Percentiles rank a stretch among this genome's conserved stretches.
Conservation (phyloP, 495 filamentous ascomycete species). For the Lasiosphaeria hispida region DNA sequence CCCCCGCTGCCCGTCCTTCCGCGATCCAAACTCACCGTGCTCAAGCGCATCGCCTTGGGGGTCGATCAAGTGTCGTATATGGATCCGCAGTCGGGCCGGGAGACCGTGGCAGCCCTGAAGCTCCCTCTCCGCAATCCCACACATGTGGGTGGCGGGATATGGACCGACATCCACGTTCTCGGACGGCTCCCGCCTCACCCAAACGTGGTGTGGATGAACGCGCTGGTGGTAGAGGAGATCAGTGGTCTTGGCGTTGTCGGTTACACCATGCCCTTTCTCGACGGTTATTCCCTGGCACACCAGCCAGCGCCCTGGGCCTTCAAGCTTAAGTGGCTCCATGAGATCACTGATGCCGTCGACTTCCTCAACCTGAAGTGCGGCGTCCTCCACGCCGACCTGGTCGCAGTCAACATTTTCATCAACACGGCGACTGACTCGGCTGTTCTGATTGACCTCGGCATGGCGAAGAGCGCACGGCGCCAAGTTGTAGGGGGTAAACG, state of each 20-base stretch:
- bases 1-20: neutral
- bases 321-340: conserved; percentile 1
- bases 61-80: neutral
- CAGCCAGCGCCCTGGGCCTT: neutral
- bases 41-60: neutral
- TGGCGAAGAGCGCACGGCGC: neutral
- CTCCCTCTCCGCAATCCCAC: neutral
- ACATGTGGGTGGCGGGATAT: neutral
- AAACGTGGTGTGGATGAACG: neutral
- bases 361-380: neutral
- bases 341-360: neutral
- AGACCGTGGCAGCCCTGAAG: neutral
- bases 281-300: neutral
- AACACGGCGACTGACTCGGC: conserved; percentile 3
- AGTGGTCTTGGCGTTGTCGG: conserved; percentile 7
- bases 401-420: conserved; percentile 1
- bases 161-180: neutral
- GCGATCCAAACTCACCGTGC: conserved; percentile 6
- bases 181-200: conserved; percentile 1
- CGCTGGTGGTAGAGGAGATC: conserved; percentile 5
- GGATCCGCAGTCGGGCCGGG: neutral
- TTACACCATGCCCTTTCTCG: conserved; percentile 3
- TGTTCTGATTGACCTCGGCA: conserved; percentile 5
- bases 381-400: neutral
- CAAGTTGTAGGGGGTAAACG: neutral